Evolutionary conservation across 2,329 filamentous ascomycete species (phyloP).

Genomic region (Coniosporium tulheliwenetii): DNA sequence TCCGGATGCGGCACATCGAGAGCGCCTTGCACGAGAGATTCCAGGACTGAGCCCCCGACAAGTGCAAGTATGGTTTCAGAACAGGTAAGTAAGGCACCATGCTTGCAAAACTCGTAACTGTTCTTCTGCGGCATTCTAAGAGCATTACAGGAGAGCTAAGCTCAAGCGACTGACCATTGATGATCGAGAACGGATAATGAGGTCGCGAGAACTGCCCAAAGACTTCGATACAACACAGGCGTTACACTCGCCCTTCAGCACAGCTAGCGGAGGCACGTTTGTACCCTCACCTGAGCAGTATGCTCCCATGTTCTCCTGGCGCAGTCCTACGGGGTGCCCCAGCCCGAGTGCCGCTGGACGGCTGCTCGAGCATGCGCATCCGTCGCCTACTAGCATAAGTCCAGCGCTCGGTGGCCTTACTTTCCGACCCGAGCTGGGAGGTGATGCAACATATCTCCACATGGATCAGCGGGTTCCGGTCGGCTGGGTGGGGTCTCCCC

Average conservation of each 20-base stretch:
- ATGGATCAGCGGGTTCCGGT: no score
- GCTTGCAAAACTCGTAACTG: conserved; percentile 3
- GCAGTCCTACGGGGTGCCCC: no score
- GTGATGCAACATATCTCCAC: no score
- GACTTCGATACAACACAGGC: conserved; percentile 45
- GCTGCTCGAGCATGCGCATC: no score
- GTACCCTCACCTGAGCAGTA: no score
- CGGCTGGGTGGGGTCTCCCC: no score
- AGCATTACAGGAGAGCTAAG: conserved; percentile 36
- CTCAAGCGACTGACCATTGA: conserved; percentile 45
- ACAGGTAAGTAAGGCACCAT: conserved; percentile 47
- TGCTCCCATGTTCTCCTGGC: no score
- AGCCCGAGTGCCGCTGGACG: no score
- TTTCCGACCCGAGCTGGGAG: no score
- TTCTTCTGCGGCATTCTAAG: conserved; percentile 1
- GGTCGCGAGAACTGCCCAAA: conserved; percentile 42
- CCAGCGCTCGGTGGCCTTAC: no score
- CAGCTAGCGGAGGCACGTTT: conserved; percentile 8
- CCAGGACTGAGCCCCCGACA: conserved; percentile 82
- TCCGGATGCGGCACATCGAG: conserved; percentile 79
- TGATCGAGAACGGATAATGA: conserved; percentile 45
- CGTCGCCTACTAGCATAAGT: no score
- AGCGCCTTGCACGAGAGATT: conserved; percentile 76
- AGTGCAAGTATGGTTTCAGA: conserved; percentile 98
- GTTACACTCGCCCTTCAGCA: conserved; percentile 37